Evolutionary conservation across 352 stramenopile species (phyloP).

Genomic region (Chrysophaeum taylorii): DNA sequence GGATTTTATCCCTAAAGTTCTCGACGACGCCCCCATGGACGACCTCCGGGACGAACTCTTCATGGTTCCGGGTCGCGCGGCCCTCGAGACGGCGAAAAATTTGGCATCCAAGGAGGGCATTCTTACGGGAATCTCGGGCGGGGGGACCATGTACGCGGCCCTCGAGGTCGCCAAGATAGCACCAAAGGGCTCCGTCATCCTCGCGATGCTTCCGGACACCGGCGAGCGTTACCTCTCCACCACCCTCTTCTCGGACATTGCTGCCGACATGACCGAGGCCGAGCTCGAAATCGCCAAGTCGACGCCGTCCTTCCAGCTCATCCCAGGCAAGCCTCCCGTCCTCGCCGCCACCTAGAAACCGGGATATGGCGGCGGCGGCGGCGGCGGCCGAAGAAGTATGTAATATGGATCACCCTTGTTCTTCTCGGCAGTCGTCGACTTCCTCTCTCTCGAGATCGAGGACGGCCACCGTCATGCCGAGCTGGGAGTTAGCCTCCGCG

Average conservation of each 20-base stretch:
- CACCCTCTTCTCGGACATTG: conserved; percentile 47
- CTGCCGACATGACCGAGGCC: conserved; percentile 51
- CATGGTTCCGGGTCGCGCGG: conserved; percentile 18
- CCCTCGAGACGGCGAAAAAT: conserved; percentile 33
- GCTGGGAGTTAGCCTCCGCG: too few relatives aligned
- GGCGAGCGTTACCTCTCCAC: conserved; percentile 54
- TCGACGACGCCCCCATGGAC: conserved; percentile 24
- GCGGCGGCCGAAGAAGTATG: too few relatives aligned
- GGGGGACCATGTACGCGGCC: conserved; percentile 41
- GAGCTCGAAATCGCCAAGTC: conserved; percentile 44
- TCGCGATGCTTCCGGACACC: conserved; percentile 51
- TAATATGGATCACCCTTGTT: too few relatives aligned
- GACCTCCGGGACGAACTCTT: conserved; percentile 26
- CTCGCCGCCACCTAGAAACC: too few relatives aligned
- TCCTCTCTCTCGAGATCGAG: too few relatives aligned
- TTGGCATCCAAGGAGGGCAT: conserved; percentile 52
- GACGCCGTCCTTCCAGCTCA: conserved; percentile 29
- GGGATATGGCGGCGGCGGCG: too few relatives aligned
- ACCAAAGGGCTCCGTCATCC: conserved; percentile 37
- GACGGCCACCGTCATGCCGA: too few relatives aligned
- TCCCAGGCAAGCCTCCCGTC: neutral
- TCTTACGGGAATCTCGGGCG: conserved; percentile 46
- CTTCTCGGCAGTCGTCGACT: too few relatives aligned
- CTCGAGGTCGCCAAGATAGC: conserved; percentile 45
- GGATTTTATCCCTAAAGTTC: conserved; percentile 37